Base-by-base conservation (phyloP, 768 basidiomycete species). In the Lactarius tabidus region DNA sequence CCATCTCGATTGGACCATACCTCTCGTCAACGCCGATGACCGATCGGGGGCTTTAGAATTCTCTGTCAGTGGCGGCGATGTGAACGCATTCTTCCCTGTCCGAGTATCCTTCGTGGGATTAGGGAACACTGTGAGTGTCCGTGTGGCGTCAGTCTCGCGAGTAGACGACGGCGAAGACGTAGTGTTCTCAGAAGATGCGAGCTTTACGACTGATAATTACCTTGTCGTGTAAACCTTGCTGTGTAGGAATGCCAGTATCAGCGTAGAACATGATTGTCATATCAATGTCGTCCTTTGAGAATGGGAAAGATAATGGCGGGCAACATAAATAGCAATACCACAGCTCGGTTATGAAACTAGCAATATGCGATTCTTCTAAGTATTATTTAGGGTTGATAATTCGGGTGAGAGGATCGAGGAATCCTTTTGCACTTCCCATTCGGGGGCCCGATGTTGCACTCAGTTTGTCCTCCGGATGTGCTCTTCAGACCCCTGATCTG, bases 1-100 rank as follows among this genome's bases (percentile, higher is more conserved):
- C 74, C 85, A 89, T 1, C 82, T 98, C 55, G 87, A 92, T 38
- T 99, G 96, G 96, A 82, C 83, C 3, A 87, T 92, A 62, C 84
- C 91, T 8, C 75, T 81, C 28, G 81, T 98, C 67, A 84, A 85
- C 4, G 70, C 82, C 1, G 76, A 80, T 14, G 86, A 86, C 58
- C 82, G 84, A 38, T 88, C 87, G 1, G 96, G 96, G 10, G 91
- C 86, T n/a, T 79, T 98, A 70, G 92, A 98, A 71, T 98, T 98
- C 77, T 89, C 83, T 48, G 86, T 94, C 57, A 86, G 86, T 9
- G 94, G 93, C 4, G 91, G 93, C 67, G 94, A 96, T 68, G 76
- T 81, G 0, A 86, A 84, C 4, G 84, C 83, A 12, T 96, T 97
- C 80, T 99, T 98, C 91, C 95, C 96, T 2, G 93, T 99, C 57